These are phyloP conservation scores for Amphichorda felina DNA, from an alignment of 2,329 filamentous ascomycete genomes.

Conservation along the genomic window DNA sequence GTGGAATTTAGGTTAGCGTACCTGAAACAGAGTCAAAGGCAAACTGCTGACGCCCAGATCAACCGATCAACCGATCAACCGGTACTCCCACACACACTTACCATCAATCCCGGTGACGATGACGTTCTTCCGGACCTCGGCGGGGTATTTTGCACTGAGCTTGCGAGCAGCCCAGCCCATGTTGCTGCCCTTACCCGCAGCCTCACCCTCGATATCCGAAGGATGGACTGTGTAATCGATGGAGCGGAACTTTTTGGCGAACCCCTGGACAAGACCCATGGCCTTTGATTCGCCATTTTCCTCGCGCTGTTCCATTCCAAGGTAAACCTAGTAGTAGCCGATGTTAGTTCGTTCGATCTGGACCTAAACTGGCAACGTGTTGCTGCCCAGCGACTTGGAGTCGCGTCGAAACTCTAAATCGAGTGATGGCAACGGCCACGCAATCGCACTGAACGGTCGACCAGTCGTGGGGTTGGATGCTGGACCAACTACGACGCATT, in stretches of 20 bases:
- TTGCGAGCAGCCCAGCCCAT: conserved; percentile 58
- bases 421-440: too few species aligned
- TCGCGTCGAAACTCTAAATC: too few species aligned
- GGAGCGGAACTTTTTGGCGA: conserved; percentile 51
- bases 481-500: too few species aligned
- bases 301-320: conserved; percentile 64
- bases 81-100: conserved; percentile 24
- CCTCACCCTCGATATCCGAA: conserved; percentile 51
- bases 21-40: not conserved
- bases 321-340: conserved; percentile 45
- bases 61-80: too few species aligned
- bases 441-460: not conserved
- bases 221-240: conserved; percentile 60
- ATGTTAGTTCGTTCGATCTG: too few species aligned
- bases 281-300: conserved; percentile 49
- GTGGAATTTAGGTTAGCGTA: conserved; percentile 7
- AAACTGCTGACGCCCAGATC: too few species aligned
- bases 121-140: conserved; percentile 42
- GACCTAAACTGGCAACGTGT: too few species aligned
- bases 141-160: conserved; percentile 48
- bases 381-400: too few species aligned
- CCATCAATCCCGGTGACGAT: conserved; percentile 64
- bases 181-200: conserved; percentile 66
- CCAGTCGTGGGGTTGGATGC: too few species aligned
- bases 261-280: conserved; percentile 46